Percentiles rank a stretch among this genome's conserved stretches.
These are phyloP conservation scores for Arachnomyces sp. DNA, from an alignment of 2,329 filamentous ascomycete genomes.

Conservation along the genomic window DNA sequence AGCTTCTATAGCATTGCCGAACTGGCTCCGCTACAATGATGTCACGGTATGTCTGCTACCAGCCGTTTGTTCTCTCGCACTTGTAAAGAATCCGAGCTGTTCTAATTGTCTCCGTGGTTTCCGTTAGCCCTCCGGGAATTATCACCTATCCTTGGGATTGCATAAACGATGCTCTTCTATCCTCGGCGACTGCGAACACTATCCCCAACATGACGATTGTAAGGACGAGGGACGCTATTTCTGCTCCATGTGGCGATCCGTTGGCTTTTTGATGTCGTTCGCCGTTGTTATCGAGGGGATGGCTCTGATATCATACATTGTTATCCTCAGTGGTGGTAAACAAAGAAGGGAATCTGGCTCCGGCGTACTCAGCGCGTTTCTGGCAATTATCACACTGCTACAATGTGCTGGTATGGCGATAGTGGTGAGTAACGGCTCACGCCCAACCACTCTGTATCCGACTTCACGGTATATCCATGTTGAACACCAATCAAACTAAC, in stretches of 20 bases:
- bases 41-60: conserved; percentile 28
- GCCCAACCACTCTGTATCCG: background rate
- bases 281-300: conserved; percentile 75
- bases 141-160: conserved; percentile 65
- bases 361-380: conserved; percentile 62
- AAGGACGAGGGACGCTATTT: conserved; percentile 60
- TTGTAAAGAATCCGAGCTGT: too few species aligned
- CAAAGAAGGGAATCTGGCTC: conserved; percentile 74
- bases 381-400: conserved; percentile 58
- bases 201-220: conserved; percentile 63
- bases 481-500: too few species aligned
- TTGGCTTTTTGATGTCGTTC: conserved; percentile 82
- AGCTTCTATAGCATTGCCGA: conserved; percentile 39
- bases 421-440: conserved; percentile 55
- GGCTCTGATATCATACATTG: conserved; percentile 67
- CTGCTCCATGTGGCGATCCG: conserved; percentile 84
- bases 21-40: conserved; percentile 42
- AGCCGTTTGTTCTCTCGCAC: too few species aligned
- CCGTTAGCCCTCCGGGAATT: conserved; percentile 27
- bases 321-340: conserved; percentile 72
- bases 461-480: background rate
- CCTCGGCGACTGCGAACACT: conserved; percentile 47
- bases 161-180: conserved; percentile 72
- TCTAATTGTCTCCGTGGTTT: background rate
- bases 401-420: conserved; percentile 73